Evolutionary conservation across 1,284 basidiomycete species (phyloP).

Genomic region (Quambalaria eucalypti): DNA sequence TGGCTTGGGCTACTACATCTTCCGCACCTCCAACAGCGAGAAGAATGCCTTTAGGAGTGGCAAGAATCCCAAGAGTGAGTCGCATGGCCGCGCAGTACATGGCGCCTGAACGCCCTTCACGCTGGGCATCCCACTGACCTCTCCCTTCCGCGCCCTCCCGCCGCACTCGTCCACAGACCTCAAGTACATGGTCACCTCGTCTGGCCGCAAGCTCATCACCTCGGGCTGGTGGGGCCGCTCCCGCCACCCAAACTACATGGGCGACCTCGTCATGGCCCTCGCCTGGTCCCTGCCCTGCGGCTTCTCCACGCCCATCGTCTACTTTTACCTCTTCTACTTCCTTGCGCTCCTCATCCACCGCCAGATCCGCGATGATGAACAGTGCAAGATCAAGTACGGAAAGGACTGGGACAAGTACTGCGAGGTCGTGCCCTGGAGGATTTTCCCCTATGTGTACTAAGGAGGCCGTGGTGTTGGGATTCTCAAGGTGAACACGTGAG

Average conservation of each 20-base stretch:
- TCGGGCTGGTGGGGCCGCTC: slow-evolving; percentile 96
- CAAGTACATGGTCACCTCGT: slow-evolving; percentile 69
- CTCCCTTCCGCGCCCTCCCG: slow-evolving; percentile 19
- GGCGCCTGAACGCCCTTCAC: too few relatives aligned
- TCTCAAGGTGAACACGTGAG: too few relatives aligned
- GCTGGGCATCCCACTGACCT: too few relatives aligned
- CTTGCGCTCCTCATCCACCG: slow-evolving; percentile 80
- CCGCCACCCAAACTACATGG: slow-evolving; percentile 67
- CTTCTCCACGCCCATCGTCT: slow-evolving; percentile 83
- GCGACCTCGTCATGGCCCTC: slow-evolving; percentile 79
- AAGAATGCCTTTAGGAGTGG: slow-evolving; percentile 94
- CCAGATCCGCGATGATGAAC: slow-evolving; percentile 82
- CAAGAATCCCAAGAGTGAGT: slow-evolving; percentile 86
- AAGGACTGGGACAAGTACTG: slow-evolving; percentile 54
- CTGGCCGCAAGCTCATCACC: slow-evolving; percentile 80
- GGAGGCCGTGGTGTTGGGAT: too few relatives aligned
- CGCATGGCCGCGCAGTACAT: slow-evolving; percentile 6
- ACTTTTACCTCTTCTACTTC: slow-evolving; percentile 87
- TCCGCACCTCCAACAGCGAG: slow-evolving; percentile 78
- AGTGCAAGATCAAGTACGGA: slow-evolving; percentile 64
- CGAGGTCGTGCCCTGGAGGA: slow-evolving; percentile 64
- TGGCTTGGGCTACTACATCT: slow-evolving; percentile 77
- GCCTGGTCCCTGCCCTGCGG: slow-evolving; percentile 91
- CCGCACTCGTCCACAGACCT: too few relatives aligned
- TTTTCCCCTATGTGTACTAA: slow-evolving; percentile 76